These are phyloP conservation scores for Flaveria brownii DNA, from an alignment of 129 eudicot species.

Conservation along the genomic window DNA sequence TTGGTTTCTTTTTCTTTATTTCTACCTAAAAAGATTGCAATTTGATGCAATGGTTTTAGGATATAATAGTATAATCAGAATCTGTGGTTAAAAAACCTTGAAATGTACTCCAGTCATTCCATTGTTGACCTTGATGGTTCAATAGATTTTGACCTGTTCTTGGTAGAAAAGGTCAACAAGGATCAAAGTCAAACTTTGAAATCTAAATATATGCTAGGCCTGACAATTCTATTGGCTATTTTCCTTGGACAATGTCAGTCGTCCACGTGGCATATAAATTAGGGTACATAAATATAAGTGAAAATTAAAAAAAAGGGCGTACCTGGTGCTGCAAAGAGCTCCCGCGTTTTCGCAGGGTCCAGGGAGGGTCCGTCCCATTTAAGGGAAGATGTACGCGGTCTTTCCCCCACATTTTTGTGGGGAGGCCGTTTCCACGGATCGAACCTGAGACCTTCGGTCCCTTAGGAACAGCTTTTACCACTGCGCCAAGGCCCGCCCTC, in stretches of 20 bases:
- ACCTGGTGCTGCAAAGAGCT: too few relatives aligned
- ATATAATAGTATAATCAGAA: slow-evolving; percentile 2
- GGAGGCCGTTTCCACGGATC: too few relatives aligned
- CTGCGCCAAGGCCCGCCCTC: too few relatives aligned
- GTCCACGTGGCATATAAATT: slow-evolving; percentile 13
- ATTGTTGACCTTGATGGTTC: slow-evolving; percentile 21
- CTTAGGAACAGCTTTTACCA: too few relatives aligned
- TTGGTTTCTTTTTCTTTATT: slow-evolving; percentile 10
- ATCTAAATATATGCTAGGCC: slow-evolving; percentile 31
- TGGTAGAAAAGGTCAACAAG: slow-evolving; percentile 22
- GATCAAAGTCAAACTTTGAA: slow-evolving; percentile 26
- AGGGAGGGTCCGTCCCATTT: too few relatives aligned
- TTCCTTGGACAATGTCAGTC: background rate
- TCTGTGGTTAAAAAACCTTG: slow-evolving; percentile 7
- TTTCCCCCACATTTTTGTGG: too few relatives aligned
- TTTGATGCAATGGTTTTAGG: slow-evolving; percentile 19
- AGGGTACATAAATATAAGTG: background rate
- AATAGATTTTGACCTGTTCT: slow-evolving; percentile 25
- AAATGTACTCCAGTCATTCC: slow-evolving; percentile 25
- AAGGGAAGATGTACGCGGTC: too few relatives aligned
- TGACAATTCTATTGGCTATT: background rate
- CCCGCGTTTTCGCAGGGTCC: too few relatives aligned
- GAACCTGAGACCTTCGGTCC: too few relatives aligned
- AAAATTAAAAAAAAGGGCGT: too few relatives aligned
- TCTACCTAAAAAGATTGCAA: slow-evolving; percentile 21